phyloP scores from a whole-genome alignment of 192 early-diverging fungal species.

The Backusella sp. region DNA sequence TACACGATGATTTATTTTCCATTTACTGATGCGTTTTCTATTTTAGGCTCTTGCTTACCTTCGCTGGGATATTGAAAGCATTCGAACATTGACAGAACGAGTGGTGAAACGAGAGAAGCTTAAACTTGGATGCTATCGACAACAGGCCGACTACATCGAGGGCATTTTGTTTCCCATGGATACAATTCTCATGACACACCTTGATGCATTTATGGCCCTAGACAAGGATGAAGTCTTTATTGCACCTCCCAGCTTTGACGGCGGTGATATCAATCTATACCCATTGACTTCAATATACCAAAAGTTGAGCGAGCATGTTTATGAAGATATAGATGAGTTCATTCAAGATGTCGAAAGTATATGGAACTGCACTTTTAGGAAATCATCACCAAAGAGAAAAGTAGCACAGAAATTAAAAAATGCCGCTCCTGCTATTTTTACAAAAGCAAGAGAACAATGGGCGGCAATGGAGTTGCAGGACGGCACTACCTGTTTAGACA shows the following conservation, averaged over 20 bases:
- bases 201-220: constrained; percentile 62
- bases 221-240: neutral
- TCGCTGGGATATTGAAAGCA: constrained; percentile 85
- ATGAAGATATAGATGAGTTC: constrained; percentile 56
- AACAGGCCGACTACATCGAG: constrained; percentile 66
- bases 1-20: too few species aligned
- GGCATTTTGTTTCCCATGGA: constrained; percentile 69
- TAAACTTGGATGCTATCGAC: constrained; percentile 57
- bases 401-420: constrained; percentile 54
- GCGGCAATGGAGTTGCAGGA: neutral
- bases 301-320: constrained; percentile 44
- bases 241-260: neutral
- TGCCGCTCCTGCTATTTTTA: constrained; percentile 35
- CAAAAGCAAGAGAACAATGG: constrained; percentile 46
- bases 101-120: constrained; percentile 69
- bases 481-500: constrained; percentile 19
- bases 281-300: neutral
- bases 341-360: constrained; percentile 61
- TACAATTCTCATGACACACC: constrained; percentile 55
- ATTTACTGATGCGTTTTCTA: too few species aligned
- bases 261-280: neutral
- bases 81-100: constrained; percentile 79
- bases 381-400: constrained; percentile 66
- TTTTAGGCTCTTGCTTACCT: constrained; percentile 41
- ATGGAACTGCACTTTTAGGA: constrained; percentile 65